Evolutionary conservation across 208 protist species (phyloP).

Genomic region (Vickermania ingenoplastis): DNA sequence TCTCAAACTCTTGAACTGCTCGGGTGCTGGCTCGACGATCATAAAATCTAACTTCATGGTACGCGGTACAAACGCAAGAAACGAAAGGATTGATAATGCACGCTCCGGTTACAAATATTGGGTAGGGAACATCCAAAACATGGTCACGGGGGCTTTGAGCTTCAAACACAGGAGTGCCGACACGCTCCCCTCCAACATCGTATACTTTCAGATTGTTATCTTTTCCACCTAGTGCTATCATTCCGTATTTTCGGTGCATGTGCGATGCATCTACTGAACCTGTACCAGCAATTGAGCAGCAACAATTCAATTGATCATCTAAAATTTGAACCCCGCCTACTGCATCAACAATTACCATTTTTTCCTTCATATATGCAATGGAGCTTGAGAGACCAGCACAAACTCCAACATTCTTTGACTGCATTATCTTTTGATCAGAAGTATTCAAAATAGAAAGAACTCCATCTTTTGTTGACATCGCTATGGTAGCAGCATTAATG

Average conservation of each 20-base stretch:
- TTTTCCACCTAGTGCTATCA: conserved; percentile 61
- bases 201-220: conserved; percentile 70
- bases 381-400: conserved; percentile 39
- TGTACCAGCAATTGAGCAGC: conserved; percentile 19
- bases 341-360: conserved; percentile 39
- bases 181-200: conserved; percentile 34
- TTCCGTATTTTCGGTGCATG: conserved; percentile 69
- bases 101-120: conserved; percentile 56
- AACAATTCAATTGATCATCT: conserved; percentile 16
- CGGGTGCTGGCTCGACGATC: conserved; percentile 58
- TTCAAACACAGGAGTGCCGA: conserved; percentile 37
- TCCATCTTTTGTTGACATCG: conserved; percentile 52
- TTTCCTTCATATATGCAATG: conserved; percentile 52
- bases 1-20: conserved; percentile 77
- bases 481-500: conserved; percentile 33
- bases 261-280: conserved; percentile 57
- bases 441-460: conserved; percentile 41
- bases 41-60: conserved; percentile 79
- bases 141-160: conserved; percentile 62
- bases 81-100: conserved; percentile 75
- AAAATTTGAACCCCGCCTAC: conserved; percentile 32
- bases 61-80: conserved; percentile 61
- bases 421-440: conserved; percentile 15
- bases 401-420: conserved; percentile 21
- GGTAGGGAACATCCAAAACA: conserved; percentile 65